These are phyloP conservation scores for Coccomyxa subellipsoidea DNA, from an alignment of 163 green algal genomes.

Conservation along the genomic window DNA sequence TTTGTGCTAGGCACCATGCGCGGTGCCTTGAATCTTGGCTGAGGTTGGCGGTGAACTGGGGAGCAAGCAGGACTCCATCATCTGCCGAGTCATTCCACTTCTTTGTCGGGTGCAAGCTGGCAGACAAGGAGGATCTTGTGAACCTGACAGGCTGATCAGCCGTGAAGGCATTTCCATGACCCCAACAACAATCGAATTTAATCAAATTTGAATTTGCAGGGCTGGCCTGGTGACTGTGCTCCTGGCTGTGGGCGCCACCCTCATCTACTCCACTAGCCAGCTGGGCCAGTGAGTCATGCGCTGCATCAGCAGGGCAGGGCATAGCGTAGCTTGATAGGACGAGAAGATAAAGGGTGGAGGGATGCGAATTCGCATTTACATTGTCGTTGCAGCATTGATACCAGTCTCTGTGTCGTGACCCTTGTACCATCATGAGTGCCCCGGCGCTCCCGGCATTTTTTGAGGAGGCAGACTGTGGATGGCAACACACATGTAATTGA, in stretches of 20 bases:
- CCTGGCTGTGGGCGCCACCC: slow-evolving; percentile 78
- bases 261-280: slow-evolving; percentile 78
- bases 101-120: too few species aligned
- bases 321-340: background rate
- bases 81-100: too few species aligned
- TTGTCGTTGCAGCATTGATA: background rate
- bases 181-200: too few species aligned
- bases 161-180: too few species aligned
- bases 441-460: background rate
- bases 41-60: too few species aligned
- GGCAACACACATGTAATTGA: background rate
- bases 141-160: too few species aligned
- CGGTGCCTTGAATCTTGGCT: too few species aligned
- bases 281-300: background rate
- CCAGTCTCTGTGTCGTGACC: background rate
- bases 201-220: too few species aligned
- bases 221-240: slow-evolving; percentile 82
- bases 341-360: background rate
- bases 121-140: too few species aligned
- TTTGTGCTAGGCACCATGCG: too few species aligned
- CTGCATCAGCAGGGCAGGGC: background rate
- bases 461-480: background rate
- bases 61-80: too few species aligned
- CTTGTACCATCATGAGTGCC: background rate
- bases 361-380: background rate